Base-by-base conservation (phyloP, 1,284 basidiomycete genomes). In the Fomitiporia mediterranea region DNA sequence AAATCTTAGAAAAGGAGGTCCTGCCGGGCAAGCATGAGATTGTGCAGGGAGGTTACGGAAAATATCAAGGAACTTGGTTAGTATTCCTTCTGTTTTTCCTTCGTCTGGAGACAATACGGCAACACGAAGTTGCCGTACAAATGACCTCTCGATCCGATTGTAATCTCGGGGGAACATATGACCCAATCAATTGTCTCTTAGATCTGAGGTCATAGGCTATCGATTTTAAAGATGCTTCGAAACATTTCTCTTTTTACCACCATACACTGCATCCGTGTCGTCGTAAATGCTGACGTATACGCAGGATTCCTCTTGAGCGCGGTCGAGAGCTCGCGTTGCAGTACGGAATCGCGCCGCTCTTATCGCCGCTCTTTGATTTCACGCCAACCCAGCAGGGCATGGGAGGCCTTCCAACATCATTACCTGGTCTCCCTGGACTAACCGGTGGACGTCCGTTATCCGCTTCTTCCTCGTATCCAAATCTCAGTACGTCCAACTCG, bases 51-150 rank as follows among this genome's bases (percentile, higher is more conserved):
- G 97, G 97, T 39, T 99, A 98, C 68, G 97, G 97, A 42, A 98
- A 98, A 74, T 99, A 98, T 70, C 97, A 99, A 71, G 97, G 97
- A 59, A 99, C 97, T 51, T 99, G 97, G 96, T 94, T 65, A 68
- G 77, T 67, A 37, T 11, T 27, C 32, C 17, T 51, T 4, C 37
- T 51, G 32, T 35, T 34, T 47, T 19, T 25, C 15, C 56, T 40
- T 57, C 50, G 25, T 5, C 11, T 15, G 6, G 13, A n/a, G 0
- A 30, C 25, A 27, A 13, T 28, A 28, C n/a, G 6, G 17, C 11
- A 9, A 46, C 30, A 28, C n/a, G n/a, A 23, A 30, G 17, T 49
- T 49, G 48, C 23, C 35, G 23, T 28, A 21, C 11, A 32, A 32
- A 9, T 19, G 17, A 30, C 17, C 13, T 13, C 13, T 4, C n/a